Percentiles rank a stretch among this genome's conserved stretches.
These are phyloP conservation scores for Cystobasidium ongulense DNA, from an alignment of 768 basidiomycete genomes.

Conservation along the genomic window DNA sequence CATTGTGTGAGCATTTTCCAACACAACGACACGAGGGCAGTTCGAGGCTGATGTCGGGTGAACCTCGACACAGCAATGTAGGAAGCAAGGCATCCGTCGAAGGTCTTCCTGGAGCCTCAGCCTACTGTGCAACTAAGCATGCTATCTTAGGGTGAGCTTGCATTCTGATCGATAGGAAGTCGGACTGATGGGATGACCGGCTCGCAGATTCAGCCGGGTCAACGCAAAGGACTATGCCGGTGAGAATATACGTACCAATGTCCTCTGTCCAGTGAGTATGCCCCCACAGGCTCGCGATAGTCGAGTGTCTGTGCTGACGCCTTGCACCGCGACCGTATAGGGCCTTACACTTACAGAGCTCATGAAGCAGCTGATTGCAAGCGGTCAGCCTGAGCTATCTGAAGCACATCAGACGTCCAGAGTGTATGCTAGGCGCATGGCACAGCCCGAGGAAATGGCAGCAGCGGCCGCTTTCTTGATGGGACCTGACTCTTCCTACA, in stretches of 20 bases:
- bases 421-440: background rate
- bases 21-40: background rate
- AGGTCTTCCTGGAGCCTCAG: constrained; percentile 4
- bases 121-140: constrained; percentile 12
- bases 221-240: constrained; percentile 12
- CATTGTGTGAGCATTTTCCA: constrained; percentile 5
- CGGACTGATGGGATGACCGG: background rate
- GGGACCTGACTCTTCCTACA: background rate
- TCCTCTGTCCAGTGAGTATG: constrained; percentile 4
- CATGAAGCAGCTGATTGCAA: background rate
- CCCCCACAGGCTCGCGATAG: background rate
- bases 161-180: background rate
- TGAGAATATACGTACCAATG: constrained; percentile 5
- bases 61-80: background rate
- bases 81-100: constrained; percentile 17
- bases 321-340: too few species aligned
- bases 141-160: background rate
- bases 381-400: background rate
- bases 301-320: too few species aligned
- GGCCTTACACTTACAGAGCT: background rate
- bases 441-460: background rate
- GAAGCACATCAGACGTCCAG: background rate
- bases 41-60: background rate
- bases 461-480: background rate
- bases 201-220: constrained; percentile 4